Percentiles rank a stretch among this genome's conserved stretches.
phyloP scores from a whole-genome alignment of 768 basidiomycete species.

The Mycena amicta region DNA sequence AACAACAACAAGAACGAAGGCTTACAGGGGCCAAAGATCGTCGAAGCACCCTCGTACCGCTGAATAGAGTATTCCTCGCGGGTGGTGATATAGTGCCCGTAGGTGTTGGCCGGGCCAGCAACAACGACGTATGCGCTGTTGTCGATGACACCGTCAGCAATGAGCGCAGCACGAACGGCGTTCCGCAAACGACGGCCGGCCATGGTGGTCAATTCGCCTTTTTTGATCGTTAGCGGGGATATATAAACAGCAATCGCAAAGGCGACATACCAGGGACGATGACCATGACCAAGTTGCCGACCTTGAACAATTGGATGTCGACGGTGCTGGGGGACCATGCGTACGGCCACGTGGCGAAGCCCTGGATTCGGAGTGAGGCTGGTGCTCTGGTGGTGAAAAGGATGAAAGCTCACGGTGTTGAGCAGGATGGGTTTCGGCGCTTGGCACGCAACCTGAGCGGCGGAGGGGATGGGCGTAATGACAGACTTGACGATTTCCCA shows the following conservation, averaged over 20 bases:
- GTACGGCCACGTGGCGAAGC: slow-evolving; percentile 67
- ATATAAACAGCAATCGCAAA: slow-evolving; percentile 37
- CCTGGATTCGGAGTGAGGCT: slow-evolving; percentile 40
- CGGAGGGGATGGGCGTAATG: slow-evolving; percentile 65
- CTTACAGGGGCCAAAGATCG: slow-evolving; percentile 74
- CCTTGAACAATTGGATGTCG: slow-evolving; percentile 75
- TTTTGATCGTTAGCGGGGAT: slow-evolving; percentile 78
- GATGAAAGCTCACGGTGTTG: slow-evolving; percentile 55
- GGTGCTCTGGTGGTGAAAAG: slow-evolving; percentile 11
- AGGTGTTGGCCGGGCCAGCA: slow-evolving; percentile 82
- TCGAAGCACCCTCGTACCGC: slow-evolving; percentile 82
- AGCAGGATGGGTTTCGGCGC: slow-evolving; percentile 78
- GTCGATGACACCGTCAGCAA: slow-evolving; percentile 63
- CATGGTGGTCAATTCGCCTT: slow-evolving; percentile 83
- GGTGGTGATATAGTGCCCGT: slow-evolving; percentile 74
- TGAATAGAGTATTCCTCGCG: slow-evolving; percentile 74
- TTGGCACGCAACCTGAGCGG: slow-evolving; percentile 70
- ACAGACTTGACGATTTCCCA: slow-evolving; percentile 72
- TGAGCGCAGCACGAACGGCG: slow-evolving; percentile 64
- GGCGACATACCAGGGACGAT: slow-evolving; percentile 17
- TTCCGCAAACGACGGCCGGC: slow-evolving; percentile 77
- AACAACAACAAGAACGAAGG: no score
- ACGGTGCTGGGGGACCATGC: slow-evolving; percentile 76
- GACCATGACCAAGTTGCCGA: slow-evolving; percentile 61
- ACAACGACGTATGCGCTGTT: slow-evolving; percentile 74